Evolutionary conservation across 768 basidiomycete genomes (phyloP).

Genomic region (Rhizopogon salebrosus): DNA sequence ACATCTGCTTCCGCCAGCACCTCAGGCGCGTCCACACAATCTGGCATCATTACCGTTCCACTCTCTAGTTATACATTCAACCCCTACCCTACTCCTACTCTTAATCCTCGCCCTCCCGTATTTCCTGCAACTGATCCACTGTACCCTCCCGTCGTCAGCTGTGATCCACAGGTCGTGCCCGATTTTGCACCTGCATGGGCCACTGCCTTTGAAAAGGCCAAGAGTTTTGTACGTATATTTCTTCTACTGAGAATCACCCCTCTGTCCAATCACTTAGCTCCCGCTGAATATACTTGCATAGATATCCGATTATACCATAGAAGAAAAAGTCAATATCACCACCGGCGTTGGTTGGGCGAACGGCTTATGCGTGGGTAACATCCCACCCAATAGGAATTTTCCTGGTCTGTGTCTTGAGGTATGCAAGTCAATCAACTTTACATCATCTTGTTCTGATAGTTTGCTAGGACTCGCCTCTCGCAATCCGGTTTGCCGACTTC

Average conservation of each 20-base stretch:
- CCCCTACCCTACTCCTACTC: constrained; percentile 53
- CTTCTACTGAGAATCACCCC: not conserved
- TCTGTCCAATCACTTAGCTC: not conserved
- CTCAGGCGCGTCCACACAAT: constrained; percentile 7
- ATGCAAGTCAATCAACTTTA: not conserved
- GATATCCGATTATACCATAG: constrained; percentile 32
- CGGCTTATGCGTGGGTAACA: constrained; percentile 64
- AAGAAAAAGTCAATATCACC: constrained; percentile 21
- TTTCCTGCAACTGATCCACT: constrained; percentile 49
- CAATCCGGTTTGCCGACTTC: constrained; percentile 35
- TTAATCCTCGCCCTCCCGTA: constrained; percentile 40
- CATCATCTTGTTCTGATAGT: not conserved
- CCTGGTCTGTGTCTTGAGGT: constrained; percentile 65
- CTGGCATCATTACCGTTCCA: constrained; percentile 27
- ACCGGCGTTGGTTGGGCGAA: constrained; percentile 21
- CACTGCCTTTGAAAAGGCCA: constrained; percentile 49
- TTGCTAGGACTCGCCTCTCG: constrained; percentile 28
- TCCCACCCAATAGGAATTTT: constrained; percentile 36
- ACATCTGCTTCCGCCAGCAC: not conserved
- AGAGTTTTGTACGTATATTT: constrained; percentile 34
- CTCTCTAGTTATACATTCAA: constrained; percentile 38
- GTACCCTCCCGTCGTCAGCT: constrained; percentile 45
- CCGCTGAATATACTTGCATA: constrained; percentile 9
- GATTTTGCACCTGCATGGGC: constrained; percentile 45
- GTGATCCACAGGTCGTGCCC: constrained; percentile 28